These are phyloP conservation scores for Solanum commersonii DNA, from an alignment of 257 asterid genomes.

Conservation along the genomic window DNA sequence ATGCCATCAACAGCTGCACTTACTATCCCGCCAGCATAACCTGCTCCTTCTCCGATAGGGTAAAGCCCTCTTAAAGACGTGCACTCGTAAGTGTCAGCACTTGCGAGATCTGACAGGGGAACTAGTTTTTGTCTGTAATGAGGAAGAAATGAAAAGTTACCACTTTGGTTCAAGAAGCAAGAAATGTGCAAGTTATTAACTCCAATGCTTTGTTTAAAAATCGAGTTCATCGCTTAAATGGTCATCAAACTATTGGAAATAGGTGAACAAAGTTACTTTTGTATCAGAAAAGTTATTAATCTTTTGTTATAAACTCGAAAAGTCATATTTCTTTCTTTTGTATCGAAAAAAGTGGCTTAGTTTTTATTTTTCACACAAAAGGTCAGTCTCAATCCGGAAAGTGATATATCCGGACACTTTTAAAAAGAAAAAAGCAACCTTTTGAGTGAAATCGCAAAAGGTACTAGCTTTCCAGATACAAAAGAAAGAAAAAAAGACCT, in stretches of 20 bases:
- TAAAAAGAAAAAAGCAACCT: background rate
- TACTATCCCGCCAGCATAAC: constrained; percentile 93
- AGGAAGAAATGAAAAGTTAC: background rate
- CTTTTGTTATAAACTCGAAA: background rate
- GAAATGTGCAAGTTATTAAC: background rate
- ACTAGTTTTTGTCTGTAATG: constrained; percentile 74
- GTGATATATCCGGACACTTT: background rate
- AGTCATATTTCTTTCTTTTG: background rate
- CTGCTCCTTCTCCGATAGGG: constrained; percentile 95
- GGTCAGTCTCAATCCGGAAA: background rate
- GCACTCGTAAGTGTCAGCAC: constrained; percentile 62
- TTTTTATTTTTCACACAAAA: background rate
- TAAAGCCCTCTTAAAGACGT: constrained; percentile 71
- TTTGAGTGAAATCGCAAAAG: background rate
- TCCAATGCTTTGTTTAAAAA: background rate
- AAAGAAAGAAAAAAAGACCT: background rate
- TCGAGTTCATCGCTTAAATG: background rate
- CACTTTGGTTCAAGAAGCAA: background rate
- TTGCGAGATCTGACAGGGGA: constrained; percentile 75
- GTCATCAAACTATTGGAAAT: background rate
- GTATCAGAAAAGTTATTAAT: background rate
- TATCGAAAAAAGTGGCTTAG: background rate
- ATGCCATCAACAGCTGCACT: constrained; percentile 96
- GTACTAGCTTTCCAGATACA: background rate
- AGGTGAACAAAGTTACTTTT: background rate